A percentile compares a stretch with the other conserved stretches of the same genome.
Conservation (phyloP, 2,329 filamentous ascomycete genomes). For the Tolypocladium capitatum region DNA sequence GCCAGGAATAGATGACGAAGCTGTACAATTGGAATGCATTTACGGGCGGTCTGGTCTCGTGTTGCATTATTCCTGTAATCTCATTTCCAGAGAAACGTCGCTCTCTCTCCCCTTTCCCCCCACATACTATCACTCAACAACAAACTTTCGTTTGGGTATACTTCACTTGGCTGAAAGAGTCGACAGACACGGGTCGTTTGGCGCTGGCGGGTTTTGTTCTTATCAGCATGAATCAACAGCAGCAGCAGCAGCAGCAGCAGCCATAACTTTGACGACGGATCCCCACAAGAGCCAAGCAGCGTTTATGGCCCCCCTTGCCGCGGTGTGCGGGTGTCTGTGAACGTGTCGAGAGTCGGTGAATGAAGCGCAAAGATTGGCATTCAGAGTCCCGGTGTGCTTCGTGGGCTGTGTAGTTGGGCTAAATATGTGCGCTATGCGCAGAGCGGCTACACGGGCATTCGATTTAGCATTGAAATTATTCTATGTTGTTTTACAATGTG, state of each 20-base stretch:
- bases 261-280: too few species aligned
- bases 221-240: slow-evolving; percentile 5
- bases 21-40: neutral
- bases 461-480: too few species aligned
- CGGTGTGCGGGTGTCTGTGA: too few species aligned
- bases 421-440: too few species aligned
- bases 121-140: slow-evolving; percentile 1
- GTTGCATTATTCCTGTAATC: neutral
- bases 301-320: neutral
- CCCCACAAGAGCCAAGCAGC: neutral
- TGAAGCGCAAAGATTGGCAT: too few species aligned
- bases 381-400: too few species aligned
- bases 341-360: too few species aligned
- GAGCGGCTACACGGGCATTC: too few species aligned
- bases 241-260: slow-evolving; percentile 1
- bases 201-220: slow-evolving; percentile 14
- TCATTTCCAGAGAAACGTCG: neutral
- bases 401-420: too few species aligned
- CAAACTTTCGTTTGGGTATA: slow-evolving; percentile 15
- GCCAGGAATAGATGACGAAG: slow-evolving; percentile 61
- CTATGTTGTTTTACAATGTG: too few species aligned
- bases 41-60: neutral
- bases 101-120: neutral
- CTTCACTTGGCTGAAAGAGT: slow-evolving; percentile 16
- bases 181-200: slow-evolving; percentile 16